Base-by-base conservation (phyloP, 202 grass and related monocot species). In the Setaria viridis region DNA sequence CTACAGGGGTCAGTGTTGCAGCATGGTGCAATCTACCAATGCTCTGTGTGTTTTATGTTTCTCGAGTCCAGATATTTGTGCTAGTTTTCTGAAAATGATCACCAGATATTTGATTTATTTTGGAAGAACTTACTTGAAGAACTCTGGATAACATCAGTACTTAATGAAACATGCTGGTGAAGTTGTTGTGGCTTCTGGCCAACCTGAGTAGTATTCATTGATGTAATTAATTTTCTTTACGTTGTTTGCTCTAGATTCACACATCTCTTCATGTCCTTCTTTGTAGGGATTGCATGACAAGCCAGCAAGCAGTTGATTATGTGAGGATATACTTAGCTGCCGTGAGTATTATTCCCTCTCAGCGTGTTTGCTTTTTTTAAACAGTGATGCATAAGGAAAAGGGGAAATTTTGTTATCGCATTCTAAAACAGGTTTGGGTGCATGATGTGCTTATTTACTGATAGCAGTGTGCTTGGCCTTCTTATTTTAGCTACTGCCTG, bases 221-320 rank as follows among this genome's bases (percentile, higher is more conserved):
- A 78, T 19, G 34, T 21, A 59, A 51, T 3, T 74, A 9, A 53
- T 37, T 67, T 72, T 67, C 15, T 53, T 32, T 12, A 9, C n/a
- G 29, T 9, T 79, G 20, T 68, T 53, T 83, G 39, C 74, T 78
- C 58, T 68, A 74, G 74, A 62, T 76, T 84, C 47, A 56, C 21
- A 54, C 32, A 45, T 15, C 2, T 59, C 14, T 83, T 70, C 35
- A 15, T 78, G 15, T 46, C 14, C 15, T 17, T 41, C 39, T 82
- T 65, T 79, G 75, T 37, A 90, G 89, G 89, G 89, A 90, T 80
- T 63, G 70, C 54, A n/a, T 90, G 43, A 0, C 45, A 53, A 87
- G 0, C 75, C 85, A 84, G 84, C 21, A 65, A 15, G 47, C 83
- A 47, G 69, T 87, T 80, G 51, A 87, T 69, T 87, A 45, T 75